Conservation (phyloP, 345 rosid species). For the Aegle marmelos region DNA sequence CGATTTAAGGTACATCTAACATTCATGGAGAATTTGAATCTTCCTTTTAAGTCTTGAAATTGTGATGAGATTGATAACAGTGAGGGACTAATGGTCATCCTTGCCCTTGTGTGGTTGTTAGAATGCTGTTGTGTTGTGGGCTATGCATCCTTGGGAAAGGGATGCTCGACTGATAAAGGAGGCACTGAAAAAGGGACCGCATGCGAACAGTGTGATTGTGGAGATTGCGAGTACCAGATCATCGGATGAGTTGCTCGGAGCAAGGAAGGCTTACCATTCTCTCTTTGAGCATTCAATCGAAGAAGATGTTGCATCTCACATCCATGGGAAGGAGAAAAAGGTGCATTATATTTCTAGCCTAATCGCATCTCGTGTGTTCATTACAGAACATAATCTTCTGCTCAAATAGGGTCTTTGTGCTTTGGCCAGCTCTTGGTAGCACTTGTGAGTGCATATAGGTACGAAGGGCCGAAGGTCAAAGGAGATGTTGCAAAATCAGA, state of each 20-base stretch:
- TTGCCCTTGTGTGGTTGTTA: slow-evolving; percentile 16
- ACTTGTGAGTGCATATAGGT: slow-evolving; percentile 89
- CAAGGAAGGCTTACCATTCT: slow-evolving; percentile 90
- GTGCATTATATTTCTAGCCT: slow-evolving; percentile 21
- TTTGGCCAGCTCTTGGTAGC: slow-evolving; percentile 70
- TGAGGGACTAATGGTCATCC: no score
- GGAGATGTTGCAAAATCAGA: slow-evolving; percentile 62
- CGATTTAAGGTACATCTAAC: slow-evolving; percentile 59
- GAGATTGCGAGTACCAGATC: slow-evolving; percentile 87
- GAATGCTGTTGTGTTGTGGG: slow-evolving; percentile 72
- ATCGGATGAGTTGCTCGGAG: slow-evolving; percentile 71
- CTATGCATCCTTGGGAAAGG: slow-evolving; percentile 94
- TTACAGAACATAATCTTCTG: not conserved
- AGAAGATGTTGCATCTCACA: slow-evolving; percentile 66
- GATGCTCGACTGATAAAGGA: slow-evolving; percentile 78
- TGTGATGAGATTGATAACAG: not conserved
- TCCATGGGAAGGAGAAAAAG: slow-evolving; percentile 50
- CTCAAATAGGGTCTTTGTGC: not conserved
- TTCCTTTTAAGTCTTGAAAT: not conserved
- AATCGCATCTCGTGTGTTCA: not conserved
- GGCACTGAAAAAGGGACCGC: slow-evolving; percentile 52
- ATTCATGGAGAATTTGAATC: not conserved
- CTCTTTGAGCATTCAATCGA: slow-evolving; percentile 76
- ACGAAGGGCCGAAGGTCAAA: slow-evolving; percentile 65
- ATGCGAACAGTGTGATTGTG: slow-evolving; percentile 48